Conservation (phyloP, 805 yeast species). For the Huiozyma naganishii region DNA sequence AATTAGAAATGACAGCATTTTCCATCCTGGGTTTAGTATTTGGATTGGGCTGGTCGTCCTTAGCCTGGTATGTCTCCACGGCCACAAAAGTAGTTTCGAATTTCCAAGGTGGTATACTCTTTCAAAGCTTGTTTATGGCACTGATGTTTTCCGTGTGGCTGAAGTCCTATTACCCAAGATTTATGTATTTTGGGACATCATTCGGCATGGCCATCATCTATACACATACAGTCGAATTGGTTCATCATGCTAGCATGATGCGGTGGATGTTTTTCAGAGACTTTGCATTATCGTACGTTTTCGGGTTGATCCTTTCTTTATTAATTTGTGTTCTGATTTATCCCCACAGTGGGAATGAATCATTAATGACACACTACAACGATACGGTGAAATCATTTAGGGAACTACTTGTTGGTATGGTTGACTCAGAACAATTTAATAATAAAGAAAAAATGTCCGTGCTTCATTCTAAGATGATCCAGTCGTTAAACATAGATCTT, state of each 20-base stretch:
- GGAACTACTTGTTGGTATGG: constrained; percentile 16
- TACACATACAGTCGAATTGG: constrained; percentile 23
- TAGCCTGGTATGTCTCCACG: constrained; percentile 34
- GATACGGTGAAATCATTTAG: constrained; percentile 18
- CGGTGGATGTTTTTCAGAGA: constrained; percentile 32
- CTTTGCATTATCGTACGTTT: constrained; percentile 35
- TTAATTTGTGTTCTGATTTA: constrained; percentile 27
- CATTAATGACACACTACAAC: constrained; percentile 20
- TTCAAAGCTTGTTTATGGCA: constrained; percentile 32
- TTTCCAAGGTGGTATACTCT: constrained; percentile 38
- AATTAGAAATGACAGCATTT: constrained; percentile 33
- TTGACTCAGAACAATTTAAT: constrained; percentile 9
- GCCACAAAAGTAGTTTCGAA: constrained; percentile 31
- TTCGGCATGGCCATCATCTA: constrained; percentile 31
- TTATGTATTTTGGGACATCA: constrained; percentile 29
- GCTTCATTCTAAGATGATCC: constrained; percentile 26
- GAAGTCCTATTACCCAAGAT: constrained; percentile 31
- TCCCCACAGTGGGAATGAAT: constrained; percentile 34
- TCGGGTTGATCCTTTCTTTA: constrained; percentile 33
- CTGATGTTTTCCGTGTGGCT: constrained; percentile 33
- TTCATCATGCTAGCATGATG: constrained; percentile 8
- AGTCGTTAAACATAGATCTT: constrained; percentile 24
- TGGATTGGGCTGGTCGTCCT: constrained; percentile 36
- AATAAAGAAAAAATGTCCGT: constrained; percentile 10
- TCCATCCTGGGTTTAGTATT: constrained; percentile 32